phyloP scores from a whole-genome alignment of 225 moss, liverwort and hornwort species.

The Marchantia paleacea region DNA sequence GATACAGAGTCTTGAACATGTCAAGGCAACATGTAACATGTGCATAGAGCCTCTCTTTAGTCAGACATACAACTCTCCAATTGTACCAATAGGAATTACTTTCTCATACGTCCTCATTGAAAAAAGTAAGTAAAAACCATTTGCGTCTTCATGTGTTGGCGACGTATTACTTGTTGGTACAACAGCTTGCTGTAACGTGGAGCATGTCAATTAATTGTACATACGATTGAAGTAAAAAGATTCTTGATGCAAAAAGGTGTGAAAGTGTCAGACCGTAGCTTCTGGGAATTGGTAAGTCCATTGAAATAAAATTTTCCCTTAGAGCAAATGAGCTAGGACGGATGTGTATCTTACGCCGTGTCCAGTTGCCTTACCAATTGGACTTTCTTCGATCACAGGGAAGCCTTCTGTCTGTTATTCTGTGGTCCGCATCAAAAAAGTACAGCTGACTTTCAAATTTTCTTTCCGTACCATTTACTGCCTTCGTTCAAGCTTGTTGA shows the following conservation, averaged over 20 bases:
- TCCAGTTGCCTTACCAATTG: too few relatives aligned
- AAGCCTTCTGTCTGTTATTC: too few relatives aligned
- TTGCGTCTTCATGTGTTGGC: constrained; percentile 9
- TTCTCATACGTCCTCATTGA: background rate
- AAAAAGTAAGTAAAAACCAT: background rate
- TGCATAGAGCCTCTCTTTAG: constrained; percentile 8
- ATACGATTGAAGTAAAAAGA: constrained; percentile 1
- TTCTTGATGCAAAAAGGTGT: background rate
- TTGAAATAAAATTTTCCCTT: too few relatives aligned
- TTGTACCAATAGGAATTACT: constrained; percentile 17
- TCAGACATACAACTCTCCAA: constrained; percentile 8
- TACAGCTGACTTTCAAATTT: too few relatives aligned
- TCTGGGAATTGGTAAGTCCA: too few relatives aligned
- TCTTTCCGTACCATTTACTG: too few relatives aligned
- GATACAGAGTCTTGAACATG: background rate
- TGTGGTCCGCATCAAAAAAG: too few relatives aligned
- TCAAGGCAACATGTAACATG: constrained; percentile 13
- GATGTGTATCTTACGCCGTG: too few relatives aligned
- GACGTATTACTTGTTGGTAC: background rate
- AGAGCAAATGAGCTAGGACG: too few relatives aligned
- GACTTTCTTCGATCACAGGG: too few relatives aligned
- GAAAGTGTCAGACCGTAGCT: too few relatives aligned
- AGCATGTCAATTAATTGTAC: constrained; percentile 10
- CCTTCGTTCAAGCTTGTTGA: too few relatives aligned
- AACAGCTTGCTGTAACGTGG: background rate